Evolutionary conservation across 2,329 filamentous ascomycete species (phyloP).

Genomic region (Xylariaceae sp.): DNA sequence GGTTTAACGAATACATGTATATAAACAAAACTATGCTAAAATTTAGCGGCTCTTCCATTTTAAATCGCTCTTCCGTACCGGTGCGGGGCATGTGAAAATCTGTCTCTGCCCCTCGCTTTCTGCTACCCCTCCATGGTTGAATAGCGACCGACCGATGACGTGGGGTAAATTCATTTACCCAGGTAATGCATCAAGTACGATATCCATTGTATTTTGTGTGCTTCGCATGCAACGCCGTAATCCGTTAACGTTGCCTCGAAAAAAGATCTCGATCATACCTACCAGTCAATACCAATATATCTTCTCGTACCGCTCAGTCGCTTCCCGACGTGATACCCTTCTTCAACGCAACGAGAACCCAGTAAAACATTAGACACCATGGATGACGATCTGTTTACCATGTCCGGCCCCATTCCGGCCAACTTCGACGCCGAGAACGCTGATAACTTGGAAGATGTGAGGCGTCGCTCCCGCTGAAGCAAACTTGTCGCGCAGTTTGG

Average conservation of each 20-base stretch:
- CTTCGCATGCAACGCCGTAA: no score
- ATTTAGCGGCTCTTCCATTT: no score
- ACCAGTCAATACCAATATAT: no score
- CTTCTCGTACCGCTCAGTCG: background rate
- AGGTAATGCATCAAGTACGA: background rate
- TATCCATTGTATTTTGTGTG: background rate
- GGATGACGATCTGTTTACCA: slow-evolving; percentile 27
- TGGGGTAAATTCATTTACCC: background rate
- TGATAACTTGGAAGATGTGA: slow-evolving; percentile 31
- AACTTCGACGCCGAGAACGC: slow-evolving; percentile 45
- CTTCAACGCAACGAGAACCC: background rate
- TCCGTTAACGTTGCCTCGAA: no score
- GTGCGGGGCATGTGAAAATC: background rate
- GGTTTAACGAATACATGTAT: no score
- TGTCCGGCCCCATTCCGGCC: slow-evolving; percentile 36
- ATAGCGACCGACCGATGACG: background rate
- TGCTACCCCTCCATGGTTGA: background rate
- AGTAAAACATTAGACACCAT: slow-evolving; percentile 14
- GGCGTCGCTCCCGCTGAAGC: background rate
- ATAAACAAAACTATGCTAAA: no score
- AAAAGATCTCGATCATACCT: no score
- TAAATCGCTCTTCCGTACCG: no score
- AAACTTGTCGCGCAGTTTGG: background rate
- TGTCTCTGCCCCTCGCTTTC: background rate
- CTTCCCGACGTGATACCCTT: background rate